phyloP scores from a whole-genome alignment of 257 asterid species.

The Nicotiana attenuata region DNA sequence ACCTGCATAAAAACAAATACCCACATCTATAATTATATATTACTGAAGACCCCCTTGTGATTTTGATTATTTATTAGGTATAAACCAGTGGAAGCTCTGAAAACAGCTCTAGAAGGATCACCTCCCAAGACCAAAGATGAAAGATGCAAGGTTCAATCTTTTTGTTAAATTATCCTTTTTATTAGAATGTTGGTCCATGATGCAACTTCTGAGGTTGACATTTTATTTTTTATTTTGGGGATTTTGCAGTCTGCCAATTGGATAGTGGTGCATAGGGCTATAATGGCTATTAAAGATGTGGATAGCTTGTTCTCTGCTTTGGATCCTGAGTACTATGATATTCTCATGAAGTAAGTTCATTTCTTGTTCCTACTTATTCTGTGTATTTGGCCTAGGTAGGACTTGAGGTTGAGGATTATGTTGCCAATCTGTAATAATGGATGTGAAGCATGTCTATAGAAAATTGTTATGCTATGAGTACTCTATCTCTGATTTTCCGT shows the following conservation, averaged over 20 bases:
- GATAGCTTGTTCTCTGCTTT: constrained; percentile 89
- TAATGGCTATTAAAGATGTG: constrained; percentile 92
- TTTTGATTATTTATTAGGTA: constrained; percentile 39
- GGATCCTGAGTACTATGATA: constrained; percentile 90
- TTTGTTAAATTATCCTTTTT: not conserved
- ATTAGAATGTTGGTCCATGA: not conserved
- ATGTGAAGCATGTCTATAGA: not conserved
- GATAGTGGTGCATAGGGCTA: constrained; percentile 97
- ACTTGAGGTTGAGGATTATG: not conserved
- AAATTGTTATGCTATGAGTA: not conserved
- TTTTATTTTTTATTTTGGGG: not conserved
- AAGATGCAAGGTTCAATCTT: constrained; percentile 76
- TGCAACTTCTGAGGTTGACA: not conserved
- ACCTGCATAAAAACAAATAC: not conserved
- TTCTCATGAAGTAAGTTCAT: constrained; percentile 81
- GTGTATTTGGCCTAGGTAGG: not conserved
- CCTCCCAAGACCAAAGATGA: constrained; percentile 93
- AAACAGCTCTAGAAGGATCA: constrained; percentile 94
- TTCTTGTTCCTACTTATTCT: not conserved
- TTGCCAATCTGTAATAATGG: not conserved
- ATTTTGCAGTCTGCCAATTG: constrained; percentile 81
- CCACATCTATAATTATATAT: not conserved
- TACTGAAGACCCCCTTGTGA: not conserved
- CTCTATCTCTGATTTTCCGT: not conserved
- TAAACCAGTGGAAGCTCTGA: constrained; percentile 97